Percentiles rank a stretch among this genome's conserved stretches.
Evolutionary conservation across 2,329 filamentous ascomycete genomes (phyloP).

Genomic region (Alternaria brassicicola): DNA sequence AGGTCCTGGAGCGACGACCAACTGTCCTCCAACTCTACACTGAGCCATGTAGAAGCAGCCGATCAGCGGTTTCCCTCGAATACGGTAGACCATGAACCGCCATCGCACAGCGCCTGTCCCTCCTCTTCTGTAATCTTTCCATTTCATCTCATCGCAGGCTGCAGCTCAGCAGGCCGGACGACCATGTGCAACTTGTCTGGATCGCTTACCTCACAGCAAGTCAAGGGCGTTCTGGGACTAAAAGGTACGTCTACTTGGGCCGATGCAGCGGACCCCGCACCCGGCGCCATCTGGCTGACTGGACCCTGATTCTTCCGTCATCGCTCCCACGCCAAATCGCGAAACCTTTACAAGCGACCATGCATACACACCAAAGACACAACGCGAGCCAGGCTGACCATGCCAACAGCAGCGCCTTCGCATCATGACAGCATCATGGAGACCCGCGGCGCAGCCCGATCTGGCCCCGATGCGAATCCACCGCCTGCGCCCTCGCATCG

Average conservation of each 20-base stretch:
- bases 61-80: conserved; percentile 4
- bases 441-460: conserved; percentile 19
- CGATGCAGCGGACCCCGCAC: conserved; percentile 12
- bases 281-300: conserved; percentile 7
- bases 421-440: conserved; percentile 34
- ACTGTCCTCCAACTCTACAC: conserved; percentile 24
- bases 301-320: conserved; percentile 33
- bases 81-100: conserved; percentile 1
- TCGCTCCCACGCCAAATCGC: conserved; percentile 21
- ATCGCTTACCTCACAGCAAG: conserved; percentile 37
- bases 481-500: conserved; percentile 73
- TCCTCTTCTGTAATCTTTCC: conserved; percentile 19
- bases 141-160: conserved; percentile 37
- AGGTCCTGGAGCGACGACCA: conserved; percentile 21
- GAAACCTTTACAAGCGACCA: conserved; percentile 31
- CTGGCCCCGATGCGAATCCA: conserved; percentile 8
- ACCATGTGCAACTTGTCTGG: conserved; percentile 39
- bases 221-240: conserved; percentile 9
- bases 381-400: conserved; percentile 33
- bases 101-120: not conserved
- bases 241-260: conserved; percentile 23
- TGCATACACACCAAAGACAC: conserved; percentile 18
- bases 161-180: conserved; percentile 31
- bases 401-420: conserved; percentile 32
- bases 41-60: conserved; percentile 11